Percentiles rank a stretch among this genome's conserved stretches.
These are phyloP conservation scores for Halenospora varia DNA, from an alignment of 495 filamentous ascomycete species.

Conservation along the genomic window DNA sequence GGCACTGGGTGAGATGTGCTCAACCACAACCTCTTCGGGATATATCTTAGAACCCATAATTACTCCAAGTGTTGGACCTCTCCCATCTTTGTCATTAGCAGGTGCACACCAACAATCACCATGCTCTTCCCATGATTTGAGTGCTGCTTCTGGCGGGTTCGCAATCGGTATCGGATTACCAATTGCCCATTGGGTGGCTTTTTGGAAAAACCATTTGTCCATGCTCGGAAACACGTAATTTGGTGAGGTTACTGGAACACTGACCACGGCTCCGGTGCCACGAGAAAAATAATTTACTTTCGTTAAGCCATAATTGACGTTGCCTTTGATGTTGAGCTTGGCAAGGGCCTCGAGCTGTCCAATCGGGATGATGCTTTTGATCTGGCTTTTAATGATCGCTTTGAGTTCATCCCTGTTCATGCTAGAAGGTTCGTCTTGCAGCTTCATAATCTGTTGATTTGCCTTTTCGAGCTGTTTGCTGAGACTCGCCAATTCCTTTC, in stretches of 20 bases:
- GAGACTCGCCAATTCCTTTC: slow-evolving; percentile 21
- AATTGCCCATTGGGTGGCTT: not conserved
- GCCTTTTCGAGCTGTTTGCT: slow-evolving; percentile 18
- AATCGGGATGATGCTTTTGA: slow-evolving; percentile 30
- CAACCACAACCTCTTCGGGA: slow-evolving; percentile 54
- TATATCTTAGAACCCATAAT: slow-evolving; percentile 41
- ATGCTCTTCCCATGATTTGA: slow-evolving; percentile 54
- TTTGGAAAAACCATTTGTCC: not conserved
- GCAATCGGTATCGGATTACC: slow-evolving; percentile 14
- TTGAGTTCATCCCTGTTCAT: slow-evolving; percentile 25
- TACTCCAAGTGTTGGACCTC: slow-evolving; percentile 38
- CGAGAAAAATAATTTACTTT: slow-evolving; percentile 23
- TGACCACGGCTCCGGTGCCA: slow-evolving; percentile 21
- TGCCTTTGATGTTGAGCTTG: slow-evolving; percentile 12
- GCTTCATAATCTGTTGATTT: slow-evolving; percentile 1
- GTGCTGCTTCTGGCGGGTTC: slow-evolving; percentile 35
- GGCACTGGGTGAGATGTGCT: slow-evolving; percentile 53
- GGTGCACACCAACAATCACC: slow-evolving; percentile 67
- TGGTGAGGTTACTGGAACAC: slow-evolving; percentile 10
- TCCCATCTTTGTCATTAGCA: slow-evolving; percentile 23
- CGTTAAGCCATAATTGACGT: not conserved
- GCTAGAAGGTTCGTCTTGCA: slow-evolving; percentile 1
- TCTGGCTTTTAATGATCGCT: slow-evolving; percentile 23
- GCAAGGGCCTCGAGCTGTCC: slow-evolving; percentile 31
- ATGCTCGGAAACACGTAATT: slow-evolving; percentile 19